These are phyloP conservation scores for Hypericum androsaemum DNA, from an alignment of 345 rosid genomes.

Conservation along the genomic window DNA sequence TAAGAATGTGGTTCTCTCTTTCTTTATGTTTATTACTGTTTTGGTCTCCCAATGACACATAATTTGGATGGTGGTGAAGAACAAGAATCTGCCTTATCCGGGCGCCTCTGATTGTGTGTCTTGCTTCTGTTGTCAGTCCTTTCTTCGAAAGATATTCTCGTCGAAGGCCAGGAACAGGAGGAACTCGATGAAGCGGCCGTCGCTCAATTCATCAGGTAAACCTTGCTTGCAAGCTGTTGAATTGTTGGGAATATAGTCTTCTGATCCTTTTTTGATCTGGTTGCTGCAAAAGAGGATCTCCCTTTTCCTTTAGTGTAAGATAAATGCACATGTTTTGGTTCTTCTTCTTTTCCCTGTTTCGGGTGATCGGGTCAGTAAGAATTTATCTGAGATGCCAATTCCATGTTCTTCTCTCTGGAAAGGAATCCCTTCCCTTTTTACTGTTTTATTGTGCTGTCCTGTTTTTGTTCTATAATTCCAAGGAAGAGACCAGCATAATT, in stretches of 20 bases:
- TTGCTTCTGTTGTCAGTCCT: conserved; percentile 21
- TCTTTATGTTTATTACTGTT: not conserved
- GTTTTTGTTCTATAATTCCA: not conserved
- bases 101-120: not conserved
- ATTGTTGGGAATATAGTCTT: not conserved
- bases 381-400: no score
- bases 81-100: no score
- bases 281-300: no score
- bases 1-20: not conserved
- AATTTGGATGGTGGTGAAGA: not conserved
- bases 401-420: no score
- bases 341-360: no score
- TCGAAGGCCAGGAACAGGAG: conserved; percentile 23
- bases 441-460: no score
- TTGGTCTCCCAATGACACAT: not conserved
- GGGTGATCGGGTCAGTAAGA: no score
- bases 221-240: not conserved
- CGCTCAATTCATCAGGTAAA: conserved; percentile 23
- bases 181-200: conserved; percentile 14
- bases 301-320: no score
- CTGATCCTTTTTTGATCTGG: not conserved
- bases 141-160: conserved; percentile 29
- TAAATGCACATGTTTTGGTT: no score
- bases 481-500: conserved; percentile 6
- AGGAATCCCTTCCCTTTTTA: no score